These are phyloP conservation scores for Trapa bicornis DNA, from an alignment of 345 rosid species.

Conservation along the genomic window DNA sequence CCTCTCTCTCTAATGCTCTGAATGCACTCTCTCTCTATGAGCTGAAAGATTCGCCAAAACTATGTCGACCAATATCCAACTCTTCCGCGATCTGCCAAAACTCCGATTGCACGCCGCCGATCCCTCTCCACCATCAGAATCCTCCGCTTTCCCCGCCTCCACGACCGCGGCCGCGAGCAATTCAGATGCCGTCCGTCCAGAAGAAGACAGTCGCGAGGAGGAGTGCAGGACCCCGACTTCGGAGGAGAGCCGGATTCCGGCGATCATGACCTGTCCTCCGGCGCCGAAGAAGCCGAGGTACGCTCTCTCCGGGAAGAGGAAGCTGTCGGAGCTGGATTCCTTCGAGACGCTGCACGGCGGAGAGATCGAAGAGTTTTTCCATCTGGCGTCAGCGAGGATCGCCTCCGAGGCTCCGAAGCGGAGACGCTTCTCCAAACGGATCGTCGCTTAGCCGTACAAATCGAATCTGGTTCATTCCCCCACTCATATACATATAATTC, in stretches of 20 bases:
- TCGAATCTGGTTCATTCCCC: not conserved
- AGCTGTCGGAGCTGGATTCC: slow-evolving; percentile 25
- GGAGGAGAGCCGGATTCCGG: slow-evolving; percentile 9
- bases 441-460: not conserved
- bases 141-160: slow-evolving; percentile 11
- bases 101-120: not conserved
- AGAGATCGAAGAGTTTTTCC: slow-evolving; percentile 25
- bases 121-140: not conserved
- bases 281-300: slow-evolving; percentile 11
- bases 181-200: slow-evolving; percentile 4
- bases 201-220: not conserved
- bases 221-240: slow-evolving; percentile 12
- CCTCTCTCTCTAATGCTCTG: not conserved
- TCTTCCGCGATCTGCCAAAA: slow-evolving; percentile 15
- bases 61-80: slow-evolving; percentile 1
- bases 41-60: not conserved
- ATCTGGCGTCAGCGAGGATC: slow-evolving; percentile 2
- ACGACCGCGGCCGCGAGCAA: not conserved
- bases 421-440: slow-evolving; percentile 2
- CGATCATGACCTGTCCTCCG: slow-evolving; percentile 10
- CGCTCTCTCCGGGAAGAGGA: slow-evolving; percentile 24
- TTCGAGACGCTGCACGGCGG: slow-evolving; percentile 18
- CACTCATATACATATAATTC: not conserved
- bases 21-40: not conserved
- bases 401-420: not conserved